Percentiles rank a stretch among this genome's conserved stretches.
Conservation (phyloP, 192 early-diverging fungal species). For the Mortierella antarctica region DNA sequence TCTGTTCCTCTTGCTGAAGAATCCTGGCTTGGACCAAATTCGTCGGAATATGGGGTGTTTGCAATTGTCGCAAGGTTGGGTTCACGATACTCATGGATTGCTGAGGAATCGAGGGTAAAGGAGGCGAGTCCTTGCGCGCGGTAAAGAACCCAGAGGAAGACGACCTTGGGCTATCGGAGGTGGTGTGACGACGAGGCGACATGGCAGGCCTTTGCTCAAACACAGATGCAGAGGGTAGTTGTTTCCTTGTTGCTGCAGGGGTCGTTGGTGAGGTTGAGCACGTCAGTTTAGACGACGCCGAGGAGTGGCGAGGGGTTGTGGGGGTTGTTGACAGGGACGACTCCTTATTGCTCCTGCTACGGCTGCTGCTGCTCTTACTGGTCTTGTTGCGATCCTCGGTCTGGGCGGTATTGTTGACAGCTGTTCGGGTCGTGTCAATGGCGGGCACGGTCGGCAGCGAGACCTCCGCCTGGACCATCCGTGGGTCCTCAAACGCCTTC, state of each 20-base stretch:
- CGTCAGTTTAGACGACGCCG: neutral
- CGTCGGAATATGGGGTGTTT: conserved; percentile 44
- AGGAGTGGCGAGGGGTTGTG: neutral
- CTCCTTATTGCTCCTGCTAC: neutral
- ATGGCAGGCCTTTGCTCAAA: conserved; percentile 19
- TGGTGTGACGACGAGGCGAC: conserved; percentile 46
- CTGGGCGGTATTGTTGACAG: neutral
- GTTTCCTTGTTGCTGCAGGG: neutral
- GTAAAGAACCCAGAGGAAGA: conserved; percentile 11
- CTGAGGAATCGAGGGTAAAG: conserved; percentile 11
- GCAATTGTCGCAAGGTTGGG: conserved; percentile 38
- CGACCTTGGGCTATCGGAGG: conserved; percentile 11
- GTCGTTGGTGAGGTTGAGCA: neutral
- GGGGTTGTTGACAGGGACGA: conserved; percentile 2
- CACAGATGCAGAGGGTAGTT: conserved; percentile 4
- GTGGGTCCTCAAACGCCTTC: conserved; percentile 26
- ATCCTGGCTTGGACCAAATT: conserved; percentile 49
- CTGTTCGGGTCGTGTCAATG: neutral
- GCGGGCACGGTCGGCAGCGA: neutral
- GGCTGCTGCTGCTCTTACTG: neutral
- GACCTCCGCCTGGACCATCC: neutral
- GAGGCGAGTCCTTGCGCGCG: neutral
- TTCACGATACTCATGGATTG: conserved; percentile 33
- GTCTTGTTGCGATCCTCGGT: neutral
- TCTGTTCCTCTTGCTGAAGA: conserved; percentile 42